phyloP scores from a whole-genome alignment of 495 filamentous ascomycete species.

The Penicillium argentinense region DNA sequence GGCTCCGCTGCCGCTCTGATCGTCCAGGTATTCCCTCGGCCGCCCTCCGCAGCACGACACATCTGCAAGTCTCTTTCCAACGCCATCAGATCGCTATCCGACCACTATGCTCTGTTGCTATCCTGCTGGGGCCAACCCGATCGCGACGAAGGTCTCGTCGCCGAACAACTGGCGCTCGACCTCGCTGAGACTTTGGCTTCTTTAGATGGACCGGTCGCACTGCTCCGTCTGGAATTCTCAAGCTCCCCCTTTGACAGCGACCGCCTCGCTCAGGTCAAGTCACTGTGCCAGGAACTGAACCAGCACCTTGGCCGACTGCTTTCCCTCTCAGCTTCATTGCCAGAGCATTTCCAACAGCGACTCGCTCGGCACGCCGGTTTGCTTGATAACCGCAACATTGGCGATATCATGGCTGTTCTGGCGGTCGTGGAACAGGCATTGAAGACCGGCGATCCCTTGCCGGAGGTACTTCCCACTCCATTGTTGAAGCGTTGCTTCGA shows the following conservation, averaged over 20 bases:
- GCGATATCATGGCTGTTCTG: slow-evolving; percentile 44
- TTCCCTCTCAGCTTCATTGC: slow-evolving; percentile 33
- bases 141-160: slow-evolving; percentile 25
- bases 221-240: slow-evolving; percentile 42
- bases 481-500: slow-evolving; percentile 36
- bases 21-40: slow-evolving; percentile 43
- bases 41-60: slow-evolving; percentile 43
- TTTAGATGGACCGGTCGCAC: slow-evolving; percentile 32
- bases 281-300: slow-evolving; percentile 39
- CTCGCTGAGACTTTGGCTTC: slow-evolving; percentile 29
- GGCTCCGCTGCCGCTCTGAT: slow-evolving; percentile 39
- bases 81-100: slow-evolving; percentile 35
- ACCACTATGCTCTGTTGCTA: slow-evolving; percentile 47
- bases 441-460: slow-evolving; percentile 42
- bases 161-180: slow-evolving; percentile 36
- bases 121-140: slow-evolving; percentile 38
- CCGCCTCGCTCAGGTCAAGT: slow-evolving; percentile 32
- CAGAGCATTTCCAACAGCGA: slow-evolving; percentile 26
- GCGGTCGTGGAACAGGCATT: slow-evolving; percentile 40
- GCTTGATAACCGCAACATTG: slow-evolving; percentile 38
- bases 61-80: slow-evolving; percentile 42
- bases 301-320: slow-evolving; percentile 36
- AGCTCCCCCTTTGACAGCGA: slow-evolving; percentile 41
- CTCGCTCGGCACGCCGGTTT: slow-evolving; percentile 33
- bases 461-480: slow-evolving; percentile 42